A percentile compares a stretch with the other conserved stretches of the same genome.
Conservation (phyloP, 106 monocot species). For the Phalaenopsis aphrodite region DNA sequence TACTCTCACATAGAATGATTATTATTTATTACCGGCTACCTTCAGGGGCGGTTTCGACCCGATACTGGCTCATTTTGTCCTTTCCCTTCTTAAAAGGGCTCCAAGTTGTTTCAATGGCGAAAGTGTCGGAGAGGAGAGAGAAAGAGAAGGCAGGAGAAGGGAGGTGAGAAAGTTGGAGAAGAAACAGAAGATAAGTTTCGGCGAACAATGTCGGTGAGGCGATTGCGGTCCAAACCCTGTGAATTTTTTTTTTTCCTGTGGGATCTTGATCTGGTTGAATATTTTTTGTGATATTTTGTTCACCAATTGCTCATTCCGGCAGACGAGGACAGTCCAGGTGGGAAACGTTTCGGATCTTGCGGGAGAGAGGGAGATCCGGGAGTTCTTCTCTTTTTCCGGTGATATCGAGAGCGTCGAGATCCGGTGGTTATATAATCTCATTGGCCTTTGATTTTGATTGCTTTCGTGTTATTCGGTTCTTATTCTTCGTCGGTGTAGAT, state of each 20-base stretch:
- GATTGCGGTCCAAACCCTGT: background rate
- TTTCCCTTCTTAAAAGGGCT: background rate
- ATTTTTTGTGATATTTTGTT: background rate
- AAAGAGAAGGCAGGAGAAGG: background rate
- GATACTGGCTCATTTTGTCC: background rate
- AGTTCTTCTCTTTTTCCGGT: constrained; percentile 98
- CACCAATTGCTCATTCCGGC: background rate
- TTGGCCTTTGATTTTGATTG: background rate
- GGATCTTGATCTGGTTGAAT: background rate
- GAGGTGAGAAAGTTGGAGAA: background rate
- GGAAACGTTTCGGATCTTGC: constrained; percentile 93
- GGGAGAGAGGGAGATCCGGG: constrained; percentile 83
- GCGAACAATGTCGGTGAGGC: constrained; percentile 14
- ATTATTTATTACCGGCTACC: background rate
- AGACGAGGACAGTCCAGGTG: constrained; percentile 67
- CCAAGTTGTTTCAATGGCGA: background rate
- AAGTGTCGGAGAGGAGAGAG: background rate
- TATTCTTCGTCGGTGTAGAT: background rate
- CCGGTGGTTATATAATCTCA: constrained; percentile 15
- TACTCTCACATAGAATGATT: background rate
- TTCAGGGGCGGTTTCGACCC: constrained; percentile 1
- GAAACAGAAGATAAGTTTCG: background rate
- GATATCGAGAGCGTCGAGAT: constrained; percentile 85
- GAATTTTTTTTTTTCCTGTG: background rate
- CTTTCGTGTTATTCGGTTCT: background rate